phyloP scores from a whole-genome alignment of 148 eudicot genomes.

The Bassia scoparia region DNA sequence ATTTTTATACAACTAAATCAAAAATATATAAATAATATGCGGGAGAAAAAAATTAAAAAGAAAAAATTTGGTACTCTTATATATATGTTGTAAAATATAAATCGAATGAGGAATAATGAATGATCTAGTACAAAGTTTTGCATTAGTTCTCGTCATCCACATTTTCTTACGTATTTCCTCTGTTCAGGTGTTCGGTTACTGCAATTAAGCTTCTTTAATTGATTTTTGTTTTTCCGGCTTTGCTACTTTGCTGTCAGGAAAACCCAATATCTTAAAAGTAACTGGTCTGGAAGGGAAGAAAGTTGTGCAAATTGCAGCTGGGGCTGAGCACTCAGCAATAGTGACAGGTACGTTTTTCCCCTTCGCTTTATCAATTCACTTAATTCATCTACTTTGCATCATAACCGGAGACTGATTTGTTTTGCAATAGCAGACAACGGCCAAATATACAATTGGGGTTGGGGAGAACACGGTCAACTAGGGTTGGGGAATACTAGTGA shows the following conservation, averaged over 20 bases:
- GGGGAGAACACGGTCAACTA: constrained; percentile 99
- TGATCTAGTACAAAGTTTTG: too few relatives aligned
- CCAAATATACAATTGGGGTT: constrained; percentile 80
- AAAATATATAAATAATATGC: too few relatives aligned
- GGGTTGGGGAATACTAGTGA: constrained; percentile 71
- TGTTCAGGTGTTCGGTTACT: not conserved
- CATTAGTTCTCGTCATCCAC: not conserved
- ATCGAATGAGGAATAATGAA: too few relatives aligned
- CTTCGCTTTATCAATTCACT: not conserved
- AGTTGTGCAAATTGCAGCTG: constrained; percentile 63
- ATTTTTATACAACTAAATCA: too few relatives aligned
- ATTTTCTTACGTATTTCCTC: not conserved
- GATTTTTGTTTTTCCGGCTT: not conserved
- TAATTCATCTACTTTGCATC: not conserved
- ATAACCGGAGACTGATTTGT: not conserved
- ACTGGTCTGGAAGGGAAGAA: constrained; percentile 36
- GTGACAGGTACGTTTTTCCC: constrained; percentile 48
- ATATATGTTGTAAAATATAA: too few relatives aligned
- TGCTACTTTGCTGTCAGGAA: constrained; percentile 15
- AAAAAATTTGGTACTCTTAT: too few relatives aligned
- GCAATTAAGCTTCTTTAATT: too few relatives aligned
- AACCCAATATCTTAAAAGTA: constrained; percentile 28
- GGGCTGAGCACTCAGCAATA: constrained; percentile 85
- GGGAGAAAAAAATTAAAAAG: too few relatives aligned
- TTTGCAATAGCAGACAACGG: constrained; percentile 47